Base-by-base conservation (phyloP, 2,329 filamentous ascomycete genomes). In the Pseudogymnoascus sp. region DNA sequence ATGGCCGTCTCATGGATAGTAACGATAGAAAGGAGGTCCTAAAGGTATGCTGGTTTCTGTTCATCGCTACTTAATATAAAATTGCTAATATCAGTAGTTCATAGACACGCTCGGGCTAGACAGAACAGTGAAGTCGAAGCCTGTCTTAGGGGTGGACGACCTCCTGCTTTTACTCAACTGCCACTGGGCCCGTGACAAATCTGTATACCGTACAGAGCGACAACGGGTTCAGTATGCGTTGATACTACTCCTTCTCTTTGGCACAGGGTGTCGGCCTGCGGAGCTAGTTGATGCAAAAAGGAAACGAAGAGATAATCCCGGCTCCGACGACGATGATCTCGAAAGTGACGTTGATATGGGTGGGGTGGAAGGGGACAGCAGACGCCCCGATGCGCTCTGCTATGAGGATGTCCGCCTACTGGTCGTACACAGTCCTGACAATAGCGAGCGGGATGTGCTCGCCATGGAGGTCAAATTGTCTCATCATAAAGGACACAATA, bases 281-380 rank as follows among this genome's bases (percentile, higher is more conserved):
- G 69, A 71, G 65, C 65, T 71, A 35, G 66, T 71, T 24, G 64
- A 71, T 43, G 64, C 63, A 59, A 66, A 61, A 12, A 65, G 66
- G 60, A 50, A 41, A 10, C 63, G 64, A 60, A 65, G 61, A 22
- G 61, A 61, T 41, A 62, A 61, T 53, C 22, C 28, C 3, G n/a
- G 62, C 63, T 40, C 60, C 22, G 7, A 26, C 61, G n/a, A 62
- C 31, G 61, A 62, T 26, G 16, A 62, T 24, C 40, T 22, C 6
- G 3, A 53, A 35, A 24, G 7, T 59, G 43, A 62, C 35, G n/a
- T 37, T 60, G 8, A 60, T 60, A 60, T 37, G 2, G 31, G 14
- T 16, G 7, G 10, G 12, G 56, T 38, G 2, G 35, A 60, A 60
- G 38, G 16, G 14, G n/a, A 28, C 16, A 61, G 7, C 16, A 61